These are phyloP conservation scores for Linaria vulgaris DNA, from an alignment of 257 asterid species.

Conservation along the genomic window DNA sequence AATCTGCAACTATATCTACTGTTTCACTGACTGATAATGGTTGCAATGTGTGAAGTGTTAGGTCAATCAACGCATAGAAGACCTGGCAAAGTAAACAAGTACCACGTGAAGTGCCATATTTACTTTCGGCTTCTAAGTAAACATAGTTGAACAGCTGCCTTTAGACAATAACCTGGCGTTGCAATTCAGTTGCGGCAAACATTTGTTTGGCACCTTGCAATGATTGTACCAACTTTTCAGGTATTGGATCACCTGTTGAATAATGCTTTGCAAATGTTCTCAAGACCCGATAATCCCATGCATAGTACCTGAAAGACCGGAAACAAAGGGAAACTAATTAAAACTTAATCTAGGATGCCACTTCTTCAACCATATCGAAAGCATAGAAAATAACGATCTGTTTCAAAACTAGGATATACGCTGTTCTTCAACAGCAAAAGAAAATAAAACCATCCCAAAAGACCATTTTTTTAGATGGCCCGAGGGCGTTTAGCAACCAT, in stretches of 20 bases:
- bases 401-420: not conserved
- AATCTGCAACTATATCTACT: conserved; percentile 59
- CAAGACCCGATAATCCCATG: conserved; percentile 87
- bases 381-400: conserved; percentile 15
- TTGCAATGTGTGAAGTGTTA: conserved; percentile 61
- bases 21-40: conserved; percentile 54
- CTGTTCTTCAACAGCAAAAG: conserved; percentile 11
- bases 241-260: conserved; percentile 84
- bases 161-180: conserved; percentile 71
- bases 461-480: conserved; percentile 2
- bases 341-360: conserved; percentile 15
- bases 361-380: conserved; percentile 6
- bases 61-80: conserved; percentile 83
- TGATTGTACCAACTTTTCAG: conserved; percentile 75
- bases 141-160: not conserved
- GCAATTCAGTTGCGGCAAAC: conserved; percentile 95
- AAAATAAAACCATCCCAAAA: conserved; percentile 6
- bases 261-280: conserved; percentile 74
- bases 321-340: conserved; percentile 10
- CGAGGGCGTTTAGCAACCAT: conserved; percentile 11
- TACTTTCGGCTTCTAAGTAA: conserved; percentile 13
- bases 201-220: conserved; percentile 68
- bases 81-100: conserved; percentile 48
- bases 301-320: conserved; percentile 59
- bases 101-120: conserved; percentile 15